phyloP scores from a whole-genome alignment of 768 basidiomycete species.

The Tricholoma matsutake region DNA sequence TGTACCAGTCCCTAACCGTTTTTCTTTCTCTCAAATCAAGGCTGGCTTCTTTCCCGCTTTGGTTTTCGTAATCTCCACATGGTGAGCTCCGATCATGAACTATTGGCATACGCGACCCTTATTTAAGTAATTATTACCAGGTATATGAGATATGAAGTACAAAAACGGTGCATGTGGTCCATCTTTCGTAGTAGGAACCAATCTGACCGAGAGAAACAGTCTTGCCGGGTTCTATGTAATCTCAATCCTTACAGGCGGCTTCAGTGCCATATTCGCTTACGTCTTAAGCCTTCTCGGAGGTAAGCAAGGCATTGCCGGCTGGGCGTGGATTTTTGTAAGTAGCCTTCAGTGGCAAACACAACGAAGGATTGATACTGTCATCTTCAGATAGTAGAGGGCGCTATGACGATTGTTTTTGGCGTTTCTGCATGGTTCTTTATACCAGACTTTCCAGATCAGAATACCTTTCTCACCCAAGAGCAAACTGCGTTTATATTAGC shows the following conservation, averaged over 20 bases:
- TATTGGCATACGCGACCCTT: background rate
- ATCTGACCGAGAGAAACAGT: constrained; percentile 19
- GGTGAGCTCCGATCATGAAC: constrained; percentile 26
- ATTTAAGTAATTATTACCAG: constrained; percentile 20
- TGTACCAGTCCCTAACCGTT: background rate
- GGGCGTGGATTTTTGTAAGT: constrained; percentile 54
- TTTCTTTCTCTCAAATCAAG: constrained; percentile 19
- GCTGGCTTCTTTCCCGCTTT: constrained; percentile 50
- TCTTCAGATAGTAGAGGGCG: constrained; percentile 46
- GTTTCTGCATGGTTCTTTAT: constrained; percentile 42
- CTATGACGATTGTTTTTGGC: constrained; percentile 43
- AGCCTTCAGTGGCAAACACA: background rate
- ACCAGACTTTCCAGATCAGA: constrained; percentile 47
- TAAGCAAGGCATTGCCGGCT: constrained; percentile 39
- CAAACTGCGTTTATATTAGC: constrained; percentile 40
- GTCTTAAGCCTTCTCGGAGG: constrained; percentile 40
- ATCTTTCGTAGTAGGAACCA: background rate
- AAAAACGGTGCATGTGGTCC: constrained; percentile 36
- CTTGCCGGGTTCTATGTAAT: constrained; percentile 47
- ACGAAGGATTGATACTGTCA: background rate
- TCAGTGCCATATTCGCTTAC: constrained; percentile 48
- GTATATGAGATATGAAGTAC: constrained; percentile 52
- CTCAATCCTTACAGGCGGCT: constrained; percentile 41
- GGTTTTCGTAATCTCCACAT: constrained; percentile 48
- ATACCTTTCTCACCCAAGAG: constrained; percentile 39